Evolutionary conservation across 352 stramenopile genomes (phyloP).

Genomic region (Blastocystis sp.): DNA sequence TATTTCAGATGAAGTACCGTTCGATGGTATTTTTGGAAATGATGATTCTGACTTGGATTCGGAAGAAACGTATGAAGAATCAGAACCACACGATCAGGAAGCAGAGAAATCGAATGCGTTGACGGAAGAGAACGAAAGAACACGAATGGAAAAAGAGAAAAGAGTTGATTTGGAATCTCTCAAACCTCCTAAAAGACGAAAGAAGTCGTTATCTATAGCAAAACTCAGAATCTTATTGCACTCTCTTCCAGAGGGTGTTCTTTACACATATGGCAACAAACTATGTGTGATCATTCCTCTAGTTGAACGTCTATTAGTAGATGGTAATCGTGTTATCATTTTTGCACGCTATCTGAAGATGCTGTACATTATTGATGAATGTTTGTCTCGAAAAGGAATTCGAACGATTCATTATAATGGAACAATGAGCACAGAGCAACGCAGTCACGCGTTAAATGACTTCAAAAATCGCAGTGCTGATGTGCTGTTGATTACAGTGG

Average conservation of each 20-base stretch:
- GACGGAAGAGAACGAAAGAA: not conserved
- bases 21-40: constrained; percentile 5
- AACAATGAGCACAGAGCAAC: not conserved
- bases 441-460: not conserved
- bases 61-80: not conserved
- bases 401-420: not conserved
- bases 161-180: not conserved
- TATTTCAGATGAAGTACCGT: not conserved
- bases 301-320: not conserved
- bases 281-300: not conserved
- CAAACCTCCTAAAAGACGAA: not conserved
- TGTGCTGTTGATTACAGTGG: constrained; percentile 34
- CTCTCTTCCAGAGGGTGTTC: not conserved
- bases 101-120: not conserved
- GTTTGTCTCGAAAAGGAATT: not conserved
- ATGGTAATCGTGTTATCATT: constrained; percentile 14
- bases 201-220: not conserved
- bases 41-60: not conserved
- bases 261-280: constrained; percentile 19
- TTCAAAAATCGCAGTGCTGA: not conserved
- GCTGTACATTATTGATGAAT: constrained; percentile 12
- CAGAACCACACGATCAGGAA: not conserved
- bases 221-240: not conserved
- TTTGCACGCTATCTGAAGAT: constrained; percentile 45
- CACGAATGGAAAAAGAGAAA: not conserved